Percentiles rank a stretch among this genome's conserved stretches.
These are phyloP conservation scores for Botrytis elliptica DNA, from an alignment of 2,329 filamentous ascomycete species.

Conservation along the genomic window DNA sequence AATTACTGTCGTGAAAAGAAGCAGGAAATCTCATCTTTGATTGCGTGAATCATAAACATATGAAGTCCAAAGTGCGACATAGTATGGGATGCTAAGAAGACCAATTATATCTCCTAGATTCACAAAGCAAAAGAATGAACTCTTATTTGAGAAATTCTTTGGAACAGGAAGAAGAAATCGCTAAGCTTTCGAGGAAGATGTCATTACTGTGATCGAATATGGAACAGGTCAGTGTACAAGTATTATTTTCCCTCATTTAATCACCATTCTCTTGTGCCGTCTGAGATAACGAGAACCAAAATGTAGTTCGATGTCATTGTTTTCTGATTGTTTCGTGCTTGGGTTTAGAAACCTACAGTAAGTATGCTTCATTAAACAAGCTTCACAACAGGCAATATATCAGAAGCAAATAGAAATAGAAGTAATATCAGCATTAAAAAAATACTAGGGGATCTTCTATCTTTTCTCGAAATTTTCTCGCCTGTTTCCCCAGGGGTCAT, in stretches of 20 bases:
- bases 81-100: neutral
- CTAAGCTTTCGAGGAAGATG: fast-evolving
- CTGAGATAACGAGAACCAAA: neutral
- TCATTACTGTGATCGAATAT: neutral
- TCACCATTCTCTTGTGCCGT: too few species aligned
- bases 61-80: neutral
- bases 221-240: neutral
- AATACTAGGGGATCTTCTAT: neutral
- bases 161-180: neutral
- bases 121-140: neutral
- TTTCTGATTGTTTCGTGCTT: neutral
- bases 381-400: neutral
- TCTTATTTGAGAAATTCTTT: neutral
- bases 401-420: neutral
- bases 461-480: neutral
- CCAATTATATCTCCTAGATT: neutral
- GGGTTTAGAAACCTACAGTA: neutral
- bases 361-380: neutral
- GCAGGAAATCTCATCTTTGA: neutral
- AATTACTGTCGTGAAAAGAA: neutral
- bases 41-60: neutral
- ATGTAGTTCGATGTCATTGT: neutral
- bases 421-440: too few species aligned
- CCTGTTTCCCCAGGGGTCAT: neutral
- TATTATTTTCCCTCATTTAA: neutral